Base-by-base conservation (phyloP, 116 monocot species). In the Phalaenopsis hybrid region DNA sequence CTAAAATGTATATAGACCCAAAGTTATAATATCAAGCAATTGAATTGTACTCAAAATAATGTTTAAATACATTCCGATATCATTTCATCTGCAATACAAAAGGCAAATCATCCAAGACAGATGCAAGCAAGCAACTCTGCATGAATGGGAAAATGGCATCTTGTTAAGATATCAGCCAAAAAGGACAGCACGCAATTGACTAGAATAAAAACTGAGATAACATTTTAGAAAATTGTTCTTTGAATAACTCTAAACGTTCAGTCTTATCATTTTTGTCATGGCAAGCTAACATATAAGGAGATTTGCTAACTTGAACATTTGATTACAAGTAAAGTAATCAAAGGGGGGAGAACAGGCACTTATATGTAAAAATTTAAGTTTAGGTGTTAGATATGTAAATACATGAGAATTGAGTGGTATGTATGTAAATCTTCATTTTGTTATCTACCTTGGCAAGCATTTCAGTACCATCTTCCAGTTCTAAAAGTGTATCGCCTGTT, bases 391-490 rank as follows among this genome's bases (percentile, higher is more conserved):
- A 37, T 37, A 37, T 37, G 37, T 37, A 37, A 37, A 37, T 37
- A 37, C 37, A 37, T 37, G 37, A 37, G 37, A 37, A 37, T 37
- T 37, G 37, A 37, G 37, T 2, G 37, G 37, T 37, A 37, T 37
- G 37, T 37, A 37, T 37, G 37, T 37, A 37, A 37, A 37, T 37
- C 37, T 37, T 37, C 37, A 0, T 55, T 76, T 9, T n/a, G 20
- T 2, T 55, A 82, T 37, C 70, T 82, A 94, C 96, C 91, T 94
- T 91, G 16, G 92, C 89, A 31, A 79, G 80, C 67, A 94, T 77
- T 41, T 58, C 48, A 37, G 79, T 76, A 37, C 96, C 94, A 82
- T 94, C 83, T 2, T 94, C 96, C 49, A 94, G 94, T 45, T 92
- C 89, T 20, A 96, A 87, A 44, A 90, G 44, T 57, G 85, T 87